Evolutionary conservation across 176 grass and related monocot species (phyloP), one percentile per base, ranked within the genome.

Genomic region (Musa acuminata): DNA sequence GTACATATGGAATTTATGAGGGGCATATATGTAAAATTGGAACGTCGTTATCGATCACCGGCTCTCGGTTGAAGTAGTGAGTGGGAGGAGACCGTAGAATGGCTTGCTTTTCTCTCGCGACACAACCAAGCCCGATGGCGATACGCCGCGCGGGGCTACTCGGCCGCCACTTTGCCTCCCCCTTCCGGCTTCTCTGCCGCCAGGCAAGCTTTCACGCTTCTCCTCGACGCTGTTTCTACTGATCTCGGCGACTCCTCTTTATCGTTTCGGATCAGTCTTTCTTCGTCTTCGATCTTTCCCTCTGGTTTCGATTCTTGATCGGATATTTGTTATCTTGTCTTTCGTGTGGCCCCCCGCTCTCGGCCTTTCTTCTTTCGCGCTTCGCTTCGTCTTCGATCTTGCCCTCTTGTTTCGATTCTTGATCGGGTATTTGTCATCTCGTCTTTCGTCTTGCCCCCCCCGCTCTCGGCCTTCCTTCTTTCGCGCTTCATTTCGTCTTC

Each of bases 71-170:
- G 3, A 43, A 43, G 35, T 6, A 43, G 35, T 0, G 35, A 43
- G 35, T 43, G 35, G 4, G 35, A 43, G 29, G 29, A 35, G 35
- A 5, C 4, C 35, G 0, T 43, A 43, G 35, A 6, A 43, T 43
- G 35, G 35, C 0, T 6, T 43, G 35, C 3, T 43, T 43, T 43
- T 4, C 4, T 43, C 4, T 43, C 35, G 35, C 35, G 35, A 43
- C 35, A 43, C 35, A 43, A 43, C 35, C 35, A 43, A 43, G 4
- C 0, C 4, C 35, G 20, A 88, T 88, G 87, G 75, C 82, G 82
- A 80, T 87, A 85, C 74, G 66, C 81, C 81, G 77, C 76, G 79
- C 82, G 55, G 85, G 76, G 69, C 73, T 96, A 87, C 68, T 87
- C 23, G 81, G 84, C 83, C 76, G 86, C 78, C 69, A 87, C 23